Base-by-base conservation (phyloP, 495 filamentous ascomycete species). In the Trichoderma erinaceum region DNA sequence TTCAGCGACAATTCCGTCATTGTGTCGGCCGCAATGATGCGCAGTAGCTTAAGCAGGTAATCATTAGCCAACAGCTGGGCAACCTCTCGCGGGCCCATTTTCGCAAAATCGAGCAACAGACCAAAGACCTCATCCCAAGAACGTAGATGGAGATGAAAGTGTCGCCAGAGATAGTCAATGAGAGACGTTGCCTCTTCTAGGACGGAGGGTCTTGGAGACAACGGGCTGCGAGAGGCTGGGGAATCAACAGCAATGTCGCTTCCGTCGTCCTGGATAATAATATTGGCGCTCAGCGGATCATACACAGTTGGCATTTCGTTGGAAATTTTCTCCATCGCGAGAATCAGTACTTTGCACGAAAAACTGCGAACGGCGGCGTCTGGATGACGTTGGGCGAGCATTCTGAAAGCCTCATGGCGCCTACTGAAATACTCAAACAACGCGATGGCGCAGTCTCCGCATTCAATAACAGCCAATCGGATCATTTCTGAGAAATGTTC, bases 121-220 rank as follows among this genome's bases (percentile, higher is more conserved):
- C 85, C 86, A 71, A 95, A 95, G 58, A 90, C 93, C 72, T 96
- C 92, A 50, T 87, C 85, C 92, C 92, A 96, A 11, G 87, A 83
- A 41, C 89, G 86, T 25, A 84, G 74, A 29, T 82, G 78, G 3
- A 77, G 74, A 68, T 91, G 86, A 38, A 84, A 82, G 50, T 76
- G 76, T 4, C 75, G 75, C 69, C 89, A 85, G 67, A 95, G 74
- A 32, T 77, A 72, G 38, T 83, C 79, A 66, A 93, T 80, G 7
- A 84, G 73, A 48, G 75, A 74, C 10, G 76, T 68, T 77, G 80
- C 69, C 65, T 70, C 64, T 65, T 66, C 18, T 71, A 75, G 75
- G 73, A 79, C 63, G 48, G 74, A 32, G 68, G 65, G n/a, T 67
- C 18, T 23, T 16, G 27, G 44, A 16, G 58, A 10, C 3, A 16